phyloP scores from a whole-genome alignment of 768 basidiomycete species.

The Amanita phalloides region DNA sequence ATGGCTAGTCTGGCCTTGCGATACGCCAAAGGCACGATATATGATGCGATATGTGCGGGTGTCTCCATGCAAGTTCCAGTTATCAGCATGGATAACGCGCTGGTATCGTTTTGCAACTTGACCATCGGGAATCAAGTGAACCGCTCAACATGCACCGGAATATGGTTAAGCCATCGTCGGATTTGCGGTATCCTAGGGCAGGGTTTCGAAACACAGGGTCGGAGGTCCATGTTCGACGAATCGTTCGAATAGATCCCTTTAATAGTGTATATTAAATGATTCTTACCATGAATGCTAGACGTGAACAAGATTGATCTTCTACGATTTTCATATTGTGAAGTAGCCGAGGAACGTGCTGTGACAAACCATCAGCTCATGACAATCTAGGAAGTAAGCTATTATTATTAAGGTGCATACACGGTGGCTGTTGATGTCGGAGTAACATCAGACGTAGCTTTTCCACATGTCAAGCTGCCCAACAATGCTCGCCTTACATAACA shows the following conservation, averaged over 20 bases:
- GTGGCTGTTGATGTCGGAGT: neutral
- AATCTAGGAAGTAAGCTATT: neutral
- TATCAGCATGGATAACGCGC: neutral
- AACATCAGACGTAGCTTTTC: neutral
- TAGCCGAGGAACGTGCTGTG: conserved; percentile 1
- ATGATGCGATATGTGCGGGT: neutral
- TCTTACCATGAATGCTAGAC: neutral
- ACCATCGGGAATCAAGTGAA: neutral
- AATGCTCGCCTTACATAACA: neutral
- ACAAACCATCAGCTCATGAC: neutral
- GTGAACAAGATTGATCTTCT: neutral
- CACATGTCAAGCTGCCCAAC: neutral
- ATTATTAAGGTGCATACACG: neutral
- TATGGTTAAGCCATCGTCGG: neutral
- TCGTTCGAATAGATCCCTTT: neutral
- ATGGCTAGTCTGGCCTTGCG: neutral
- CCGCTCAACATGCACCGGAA: neutral
- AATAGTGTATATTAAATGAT: conserved; percentile 1
- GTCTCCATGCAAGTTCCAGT: neutral
- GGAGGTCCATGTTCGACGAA: neutral
- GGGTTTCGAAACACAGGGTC: neutral
- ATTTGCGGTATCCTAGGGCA: neutral
- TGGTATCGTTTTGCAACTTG: neutral
- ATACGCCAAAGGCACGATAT: neutral
- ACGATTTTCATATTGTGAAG: conserved; percentile 1